Evolutionary conservation across 192 early-diverging fungal genomes (phyloP).

Genomic region (Linnemannia zychae): DNA sequence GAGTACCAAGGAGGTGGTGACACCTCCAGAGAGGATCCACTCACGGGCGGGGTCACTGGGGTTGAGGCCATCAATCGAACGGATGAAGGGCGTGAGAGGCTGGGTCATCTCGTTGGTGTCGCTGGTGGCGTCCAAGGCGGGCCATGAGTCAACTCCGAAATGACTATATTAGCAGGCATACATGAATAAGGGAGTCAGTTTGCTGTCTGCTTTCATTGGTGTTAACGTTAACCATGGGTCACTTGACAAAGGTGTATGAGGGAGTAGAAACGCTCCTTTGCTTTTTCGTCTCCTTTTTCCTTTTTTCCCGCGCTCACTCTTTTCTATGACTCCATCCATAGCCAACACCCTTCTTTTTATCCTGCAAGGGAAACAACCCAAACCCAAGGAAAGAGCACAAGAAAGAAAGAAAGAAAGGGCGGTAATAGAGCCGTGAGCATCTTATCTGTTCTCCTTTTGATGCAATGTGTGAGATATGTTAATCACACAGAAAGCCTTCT

Average conservation of each 20-base stretch:
- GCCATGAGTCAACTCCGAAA: conserved; percentile 76
- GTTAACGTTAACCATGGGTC: not conserved
- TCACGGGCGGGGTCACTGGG: conserved; percentile 68
- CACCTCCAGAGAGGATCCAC: conserved; percentile 71
- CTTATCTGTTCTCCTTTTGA: not conserved
- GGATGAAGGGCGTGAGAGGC: conserved; percentile 73
- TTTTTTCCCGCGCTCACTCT: not conserved
- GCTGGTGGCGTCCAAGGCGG: conserved; percentile 59
- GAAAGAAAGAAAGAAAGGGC: not conserved
- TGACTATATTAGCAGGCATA: conserved; percentile 58
- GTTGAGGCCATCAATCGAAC: conserved; percentile 78
- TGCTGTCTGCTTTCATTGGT: not conserved
- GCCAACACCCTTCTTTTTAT: not conserved
- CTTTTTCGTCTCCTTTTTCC: not conserved
- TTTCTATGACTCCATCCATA: not conserved
- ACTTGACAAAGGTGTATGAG: not conserved
- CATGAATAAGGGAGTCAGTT: not conserved
- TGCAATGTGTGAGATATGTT: not conserved
- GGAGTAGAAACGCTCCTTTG: not conserved
- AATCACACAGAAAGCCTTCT: not conserved
- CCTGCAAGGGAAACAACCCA: not conserved
- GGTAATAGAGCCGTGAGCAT: not conserved
- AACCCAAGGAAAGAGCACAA: not conserved
- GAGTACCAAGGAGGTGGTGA: conserved; percentile 78
- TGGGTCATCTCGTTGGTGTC: conserved; percentile 79